Evolutionary conservation across 768 basidiomycete genomes (phyloP).

Genomic region (Lyophyllum atratum): DNA sequence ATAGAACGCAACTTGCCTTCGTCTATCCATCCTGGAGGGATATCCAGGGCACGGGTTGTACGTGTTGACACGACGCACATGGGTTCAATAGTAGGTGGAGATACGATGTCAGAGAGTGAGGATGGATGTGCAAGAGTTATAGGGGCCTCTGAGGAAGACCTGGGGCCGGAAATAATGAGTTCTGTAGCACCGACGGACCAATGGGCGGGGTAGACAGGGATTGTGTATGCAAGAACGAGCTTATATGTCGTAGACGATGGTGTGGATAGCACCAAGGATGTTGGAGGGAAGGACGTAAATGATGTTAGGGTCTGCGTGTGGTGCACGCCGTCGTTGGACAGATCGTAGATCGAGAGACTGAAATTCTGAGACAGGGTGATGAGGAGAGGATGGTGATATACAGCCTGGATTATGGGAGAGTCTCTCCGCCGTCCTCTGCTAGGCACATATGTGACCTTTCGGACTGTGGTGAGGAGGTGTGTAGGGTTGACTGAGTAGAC

Average conservation of each 20-base stretch:
- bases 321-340: constrained; percentile 50
- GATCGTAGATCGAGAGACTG: constrained; percentile 70
- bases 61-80: constrained; percentile 60
- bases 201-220: constrained; percentile 79
- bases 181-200: constrained; percentile 82
- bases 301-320: constrained; percentile 72
- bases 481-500: constrained; percentile 57
- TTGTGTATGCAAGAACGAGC: constrained; percentile 71
- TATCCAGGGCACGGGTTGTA: constrained; percentile 67
- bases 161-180: constrained; percentile 56
- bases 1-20: constrained; percentile 59
- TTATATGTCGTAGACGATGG: constrained; percentile 63
- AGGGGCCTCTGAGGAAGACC: constrained; percentile 15
- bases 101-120: constrained; percentile 5
- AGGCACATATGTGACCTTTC: constrained; percentile 53
- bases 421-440: constrained; percentile 37
- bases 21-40: constrained; percentile 74
- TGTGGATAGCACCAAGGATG: constrained; percentile 76
- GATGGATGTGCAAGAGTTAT: constrained; percentile 19
- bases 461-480: constrained; percentile 40
- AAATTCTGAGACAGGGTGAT: constrained; percentile 70
- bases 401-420: constrained; percentile 60
- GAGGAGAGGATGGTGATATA: constrained; percentile 78
- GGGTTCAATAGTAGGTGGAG: constrained; percentile 21
- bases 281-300: constrained; percentile 79